These are phyloP conservation scores for Epichloe uncinata DNA, from an alignment of 2,329 filamentous ascomycete species.

Conservation along the genomic window DNA sequence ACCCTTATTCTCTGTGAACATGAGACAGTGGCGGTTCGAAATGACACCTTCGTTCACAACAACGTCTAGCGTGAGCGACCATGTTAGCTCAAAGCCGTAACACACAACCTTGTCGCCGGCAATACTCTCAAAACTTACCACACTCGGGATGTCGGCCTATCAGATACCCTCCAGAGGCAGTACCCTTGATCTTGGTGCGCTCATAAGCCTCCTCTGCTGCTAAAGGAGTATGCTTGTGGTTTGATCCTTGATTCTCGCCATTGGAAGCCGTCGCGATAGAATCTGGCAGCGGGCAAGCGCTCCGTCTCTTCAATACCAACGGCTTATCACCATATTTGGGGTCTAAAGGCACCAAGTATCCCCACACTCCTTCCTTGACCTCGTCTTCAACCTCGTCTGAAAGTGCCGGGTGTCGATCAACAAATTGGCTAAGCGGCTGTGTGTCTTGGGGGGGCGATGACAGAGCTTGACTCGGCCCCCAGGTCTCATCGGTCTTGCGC, in stretches of 20 bases:
- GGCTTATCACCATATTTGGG: slow-evolving; percentile 52
- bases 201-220: slow-evolving; percentile 49
- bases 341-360: slow-evolving; percentile 78
- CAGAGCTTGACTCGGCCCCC: slow-evolving; percentile 30
- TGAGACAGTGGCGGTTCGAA: slow-evolving; percentile 70
- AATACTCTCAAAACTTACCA: slow-evolving; percentile 41
- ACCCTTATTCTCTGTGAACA: slow-evolving; percentile 50
- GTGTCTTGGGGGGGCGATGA: slow-evolving; percentile 52
- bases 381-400: slow-evolving; percentile 80
- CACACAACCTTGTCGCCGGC: not conserved
- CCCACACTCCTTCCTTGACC: slow-evolving; percentile 78
- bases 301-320: slow-evolving; percentile 59
- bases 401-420: slow-evolving; percentile 57
- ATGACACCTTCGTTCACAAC: slow-evolving; percentile 65
- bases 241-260: slow-evolving; percentile 23
- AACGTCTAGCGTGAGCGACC: slow-evolving; percentile 36
- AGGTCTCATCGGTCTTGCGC: slow-evolving; percentile 35
- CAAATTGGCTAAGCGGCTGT: slow-evolving; percentile 54
- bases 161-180: slow-evolving; percentile 70
- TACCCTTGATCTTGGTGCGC: slow-evolving; percentile 43
- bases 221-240: slow-evolving; percentile 32
- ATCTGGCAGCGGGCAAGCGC: slow-evolving; percentile 50
- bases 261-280: slow-evolving; percentile 23
- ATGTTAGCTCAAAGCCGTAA: not conserved
- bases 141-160: slow-evolving; percentile 91